These are phyloP conservation scores for Cladosporium austrohemisphaericum DNA, from an alignment of 2,329 filamentous ascomycete genomes.

Conservation along the genomic window DNA sequence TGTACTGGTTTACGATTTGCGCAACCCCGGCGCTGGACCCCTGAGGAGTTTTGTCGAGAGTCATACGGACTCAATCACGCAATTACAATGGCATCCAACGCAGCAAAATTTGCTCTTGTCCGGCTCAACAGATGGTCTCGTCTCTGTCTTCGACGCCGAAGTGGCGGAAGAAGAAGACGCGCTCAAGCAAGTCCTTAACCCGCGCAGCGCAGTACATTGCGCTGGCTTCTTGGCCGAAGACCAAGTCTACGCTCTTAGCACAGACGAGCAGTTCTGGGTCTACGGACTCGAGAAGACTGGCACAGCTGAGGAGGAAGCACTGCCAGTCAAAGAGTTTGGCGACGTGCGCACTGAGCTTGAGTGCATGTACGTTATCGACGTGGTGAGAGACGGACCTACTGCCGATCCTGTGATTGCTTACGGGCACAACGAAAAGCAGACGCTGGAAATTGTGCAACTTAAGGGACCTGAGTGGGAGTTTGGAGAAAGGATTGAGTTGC, in stretches of 20 bases:
- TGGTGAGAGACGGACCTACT: slow-evolving; percentile 47
- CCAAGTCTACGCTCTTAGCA: slow-evolving; percentile 68
- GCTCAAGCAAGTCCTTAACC: slow-evolving; percentile 73
- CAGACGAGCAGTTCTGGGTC: slow-evolving; percentile 73
- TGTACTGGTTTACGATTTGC: slow-evolving; percentile 39
- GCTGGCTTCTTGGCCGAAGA: slow-evolving; percentile 65
- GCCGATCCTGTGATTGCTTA: slow-evolving; percentile 28
- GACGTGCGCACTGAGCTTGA: slow-evolving; percentile 63
- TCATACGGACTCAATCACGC: slow-evolving; percentile 58
- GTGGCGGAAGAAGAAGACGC: slow-evolving; percentile 73
- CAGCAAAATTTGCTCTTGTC: slow-evolving; percentile 63
- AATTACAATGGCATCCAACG: slow-evolving; percentile 44
- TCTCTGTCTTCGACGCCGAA: slow-evolving; percentile 71
- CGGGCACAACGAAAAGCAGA: slow-evolving; percentile 29
- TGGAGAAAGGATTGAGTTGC: slow-evolving; percentile 30
- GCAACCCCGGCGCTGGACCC: slow-evolving; percentile 33
- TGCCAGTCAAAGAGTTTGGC: slow-evolving; percentile 57
- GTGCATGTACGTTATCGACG: slow-evolving; percentile 71
- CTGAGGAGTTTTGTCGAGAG: slow-evolving; percentile 42
- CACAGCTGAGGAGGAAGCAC: slow-evolving; percentile 50
- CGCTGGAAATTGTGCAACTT: slow-evolving; percentile 27
- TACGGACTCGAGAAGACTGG: slow-evolving; percentile 66
- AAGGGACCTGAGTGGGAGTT: slow-evolving; percentile 27
- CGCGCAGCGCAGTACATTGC: slow-evolving; percentile 69
- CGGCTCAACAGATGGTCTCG: slow-evolving; percentile 73